These are phyloP conservation scores for Ganoderma resinaceum DNA, from an alignment of 1,284 basidiomycete species.

Conservation along the genomic window DNA sequence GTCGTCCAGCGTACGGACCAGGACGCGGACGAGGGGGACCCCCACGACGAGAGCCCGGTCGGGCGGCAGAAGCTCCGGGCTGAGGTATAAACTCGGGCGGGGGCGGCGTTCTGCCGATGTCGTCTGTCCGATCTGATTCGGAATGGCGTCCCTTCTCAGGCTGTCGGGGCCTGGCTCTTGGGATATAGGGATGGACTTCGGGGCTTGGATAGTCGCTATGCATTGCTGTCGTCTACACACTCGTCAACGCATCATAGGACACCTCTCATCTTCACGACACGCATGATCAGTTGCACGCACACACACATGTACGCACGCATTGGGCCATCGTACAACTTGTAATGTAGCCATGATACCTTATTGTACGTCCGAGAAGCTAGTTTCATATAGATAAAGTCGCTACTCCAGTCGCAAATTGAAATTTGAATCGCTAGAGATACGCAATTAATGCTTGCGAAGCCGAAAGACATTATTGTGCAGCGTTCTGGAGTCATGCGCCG, in stretches of 20 bases:
- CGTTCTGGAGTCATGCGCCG: background rate
- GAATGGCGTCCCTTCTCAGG: background rate
- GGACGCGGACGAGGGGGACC: background rate
- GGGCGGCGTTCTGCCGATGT: background rate
- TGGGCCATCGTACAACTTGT: background rate
- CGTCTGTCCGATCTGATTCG: background rate
- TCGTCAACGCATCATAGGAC: background rate
- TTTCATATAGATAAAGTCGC: background rate
- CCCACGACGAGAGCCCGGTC: background rate
- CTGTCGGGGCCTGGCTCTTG: background rate
- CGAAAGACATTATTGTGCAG: background rate
- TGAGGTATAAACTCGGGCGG: background rate
- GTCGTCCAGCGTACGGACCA: background rate
- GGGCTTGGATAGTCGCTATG: slow-evolving; percentile 4
- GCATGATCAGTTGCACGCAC: background rate
- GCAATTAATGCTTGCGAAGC: background rate
- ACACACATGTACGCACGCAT: background rate
- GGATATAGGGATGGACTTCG: background rate
- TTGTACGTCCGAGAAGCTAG: background rate
- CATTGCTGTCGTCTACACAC: slow-evolving; percentile 1
- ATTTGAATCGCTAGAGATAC: background rate
- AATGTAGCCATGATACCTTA: background rate
- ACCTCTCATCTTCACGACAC: background rate
- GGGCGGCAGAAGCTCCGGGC: background rate
- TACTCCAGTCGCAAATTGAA: background rate